Conservation (phyloP, 2,329 filamentous ascomycete species). For the Claviceps spartinae region DNA sequence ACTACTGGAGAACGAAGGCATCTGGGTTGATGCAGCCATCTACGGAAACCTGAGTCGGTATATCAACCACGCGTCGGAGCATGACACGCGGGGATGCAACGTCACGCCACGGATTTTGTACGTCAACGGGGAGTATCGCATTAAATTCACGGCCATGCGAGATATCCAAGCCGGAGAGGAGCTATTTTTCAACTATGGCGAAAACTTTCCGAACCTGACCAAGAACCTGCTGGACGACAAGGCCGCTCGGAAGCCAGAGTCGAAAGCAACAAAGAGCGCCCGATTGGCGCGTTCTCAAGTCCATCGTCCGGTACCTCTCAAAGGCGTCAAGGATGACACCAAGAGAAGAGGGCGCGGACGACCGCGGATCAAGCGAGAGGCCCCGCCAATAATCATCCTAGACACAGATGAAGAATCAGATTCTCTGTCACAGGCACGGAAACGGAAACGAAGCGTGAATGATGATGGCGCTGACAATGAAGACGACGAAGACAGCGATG, state of each 20-base stretch:
- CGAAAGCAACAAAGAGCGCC: conserved; percentile 10
- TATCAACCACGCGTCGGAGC: conserved; percentile 59
- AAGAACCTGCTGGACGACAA: conserved; percentile 28
- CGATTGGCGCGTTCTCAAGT: conserved; percentile 9
- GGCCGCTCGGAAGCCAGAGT: conserved; percentile 17
- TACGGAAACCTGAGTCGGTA: conserved; percentile 73
- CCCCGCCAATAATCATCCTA: conserved; percentile 10
- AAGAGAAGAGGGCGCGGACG: conserved; percentile 13
- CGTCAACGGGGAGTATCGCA: conserved; percentile 63
- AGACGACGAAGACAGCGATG: neutral
- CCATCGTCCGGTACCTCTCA: conserved; percentile 11
- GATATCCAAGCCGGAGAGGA: conserved; percentile 61
- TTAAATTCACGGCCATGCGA: conserved; percentile 56
- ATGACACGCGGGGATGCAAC: conserved; percentile 41
- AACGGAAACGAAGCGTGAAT: conserved; percentile 12
- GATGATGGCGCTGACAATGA: conserved; percentile 14
- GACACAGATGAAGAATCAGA: conserved; percentile 6
- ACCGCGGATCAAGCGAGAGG: conserved; percentile 6
- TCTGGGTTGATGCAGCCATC: conserved; percentile 60
- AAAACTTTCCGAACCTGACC: conserved; percentile 49
- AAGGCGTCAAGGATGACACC: conserved; percentile 10
- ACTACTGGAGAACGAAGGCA: conserved; percentile 44
- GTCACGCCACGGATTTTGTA: conserved; percentile 52
- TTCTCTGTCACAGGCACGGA: conserved; percentile 15
- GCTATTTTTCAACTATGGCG: conserved; percentile 70